Percentiles rank a stretch among this genome's conserved stretches.
These are phyloP conservation scores for Zoysia pacifica DNA, from an alignment of 176 grass and related monocot species.

Conservation along the genomic window DNA sequence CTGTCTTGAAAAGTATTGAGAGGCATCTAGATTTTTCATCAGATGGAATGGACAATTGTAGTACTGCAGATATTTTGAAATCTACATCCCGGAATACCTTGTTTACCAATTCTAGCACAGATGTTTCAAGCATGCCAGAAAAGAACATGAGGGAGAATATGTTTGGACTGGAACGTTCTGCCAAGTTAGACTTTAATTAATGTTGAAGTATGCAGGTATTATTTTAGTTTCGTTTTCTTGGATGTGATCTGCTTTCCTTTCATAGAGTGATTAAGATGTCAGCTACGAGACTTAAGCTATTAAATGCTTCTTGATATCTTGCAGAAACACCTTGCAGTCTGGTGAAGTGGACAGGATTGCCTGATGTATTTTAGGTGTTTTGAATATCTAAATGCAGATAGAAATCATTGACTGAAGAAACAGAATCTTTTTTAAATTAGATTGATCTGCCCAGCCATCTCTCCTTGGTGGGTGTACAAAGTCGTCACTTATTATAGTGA, in stretches of 20 bases:
- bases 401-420: slow-evolving; percentile 13
- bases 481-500: slow-evolving; percentile 10
- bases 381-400: slow-evolving; percentile 5
- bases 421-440: background rate
- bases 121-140: slow-evolving; percentile 39
- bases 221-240: background rate
- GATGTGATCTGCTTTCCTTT: background rate
- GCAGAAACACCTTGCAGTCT: slow-evolving; percentile 11
- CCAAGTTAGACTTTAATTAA: slow-evolving; percentile 36
- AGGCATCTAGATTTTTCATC: slow-evolving; percentile 84
- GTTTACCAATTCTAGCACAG: slow-evolving; percentile 18
- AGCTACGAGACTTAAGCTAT: background rate
- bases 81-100: slow-evolving; percentile 15
- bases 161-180: slow-evolving; percentile 40
- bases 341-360: slow-evolving; percentile 9
- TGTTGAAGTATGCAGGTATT: slow-evolving; percentile 39
- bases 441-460: slow-evolving; percentile 5
- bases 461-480: slow-evolving; percentile 47
- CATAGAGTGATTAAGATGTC: background rate
- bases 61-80: slow-evolving; percentile 17
- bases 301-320: background rate
- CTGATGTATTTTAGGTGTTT: slow-evolving; percentile 8
- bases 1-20: slow-evolving; percentile 68
- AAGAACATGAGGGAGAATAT: slow-evolving; percentile 36
- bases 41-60: slow-evolving; percentile 33